Evolutionary conservation across 1,139 yeast species (phyloP).

Genomic region (Debaryomyces fabryi): DNA sequence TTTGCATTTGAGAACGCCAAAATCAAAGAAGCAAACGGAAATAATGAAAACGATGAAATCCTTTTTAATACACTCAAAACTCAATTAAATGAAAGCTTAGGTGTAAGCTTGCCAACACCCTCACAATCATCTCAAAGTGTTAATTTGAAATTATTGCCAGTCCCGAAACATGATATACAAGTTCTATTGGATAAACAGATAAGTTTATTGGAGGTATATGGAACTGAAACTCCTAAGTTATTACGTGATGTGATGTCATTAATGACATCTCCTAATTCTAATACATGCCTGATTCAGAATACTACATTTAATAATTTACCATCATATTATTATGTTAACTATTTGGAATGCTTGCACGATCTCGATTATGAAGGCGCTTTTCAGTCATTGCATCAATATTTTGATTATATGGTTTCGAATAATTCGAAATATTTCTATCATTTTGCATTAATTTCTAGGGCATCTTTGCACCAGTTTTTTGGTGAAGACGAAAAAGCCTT

Average conservation of each 20-base stretch:
- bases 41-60: constrained; percentile 19
- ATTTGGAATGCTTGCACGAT: constrained; percentile 61
- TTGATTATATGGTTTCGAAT: constrained; percentile 81
- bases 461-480: constrained; percentile 76
- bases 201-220: constrained; percentile 54
- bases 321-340: constrained; percentile 63
- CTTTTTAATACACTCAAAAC: constrained; percentile 23
- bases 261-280: constrained; percentile 47
- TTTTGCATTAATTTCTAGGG: constrained; percentile 78
- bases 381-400: constrained; percentile 74
- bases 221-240: constrained; percentile 53
- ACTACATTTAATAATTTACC: constrained; percentile 56
- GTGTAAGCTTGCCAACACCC: constrained; percentile 20
- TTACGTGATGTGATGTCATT: constrained; percentile 46
- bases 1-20: neutral
- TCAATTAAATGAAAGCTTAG: constrained; percentile 25
- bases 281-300: constrained; percentile 46
- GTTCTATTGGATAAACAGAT: constrained; percentile 59
- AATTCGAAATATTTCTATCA: constrained; percentile 71
- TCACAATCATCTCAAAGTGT: constrained; percentile 16
- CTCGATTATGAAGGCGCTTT: constrained; percentile 77
- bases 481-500: constrained; percentile 76
- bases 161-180: constrained; percentile 58
- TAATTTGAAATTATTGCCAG: constrained; percentile 27
- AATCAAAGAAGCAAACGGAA: neutral